Base-by-base conservation (phyloP, 805 yeast species). In the Yarrowia osloensis region DNA sequence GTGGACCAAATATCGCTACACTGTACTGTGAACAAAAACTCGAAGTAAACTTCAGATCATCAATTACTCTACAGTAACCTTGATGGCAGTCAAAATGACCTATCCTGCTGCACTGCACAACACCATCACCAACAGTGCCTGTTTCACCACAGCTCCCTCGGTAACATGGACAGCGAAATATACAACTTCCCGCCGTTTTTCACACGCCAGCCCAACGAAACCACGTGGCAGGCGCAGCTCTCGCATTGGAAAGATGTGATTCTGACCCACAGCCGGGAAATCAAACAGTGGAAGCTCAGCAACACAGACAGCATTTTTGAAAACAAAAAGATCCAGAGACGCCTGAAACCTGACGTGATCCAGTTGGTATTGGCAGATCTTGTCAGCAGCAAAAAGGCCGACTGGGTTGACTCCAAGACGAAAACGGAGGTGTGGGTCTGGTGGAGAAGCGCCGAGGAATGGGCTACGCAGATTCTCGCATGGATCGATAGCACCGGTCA, bases 161-260 rank as follows among this genome's bases (percentile, higher is more conserved):
- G 42, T 22, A 7, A 17, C 21, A 61, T 61, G 63, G 80, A 79
- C 65, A 89, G 90, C 5, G 75, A 82, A 4, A 86, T 88, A 21
- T 86, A 86, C 73, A 80, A 85, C 42, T 94, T 92, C 76, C 98
- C 98, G 6, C 99, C 99, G 0, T 85, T 94, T 71, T 94, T 86
- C 78, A 95, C 98, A 9, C 82, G 86, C 69, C 99, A 94, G 77
- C 92, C 95, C 24, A 93, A 94, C 72, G 83, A 86, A 40, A 85
- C 89, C 12, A 88, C 95, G 1, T 85, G 90, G 79, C 82, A 83
- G 33, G 87, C 91, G 12, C 99, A 94, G 76, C 78, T 89, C 17
- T 81, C 82, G n/a, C 85, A 89, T 66, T 94, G 99, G 99, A 78
- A 81, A 29, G 80, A 83, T 50, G 77, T 94, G 29, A 78, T 94